A percentile compares a stretch with the other conserved stretches of the same genome.
These are phyloP conservation scores for Diaporthe citri DNA, from an alignment of 2,329 filamentous ascomycete species.

Conservation along the genomic window DNA sequence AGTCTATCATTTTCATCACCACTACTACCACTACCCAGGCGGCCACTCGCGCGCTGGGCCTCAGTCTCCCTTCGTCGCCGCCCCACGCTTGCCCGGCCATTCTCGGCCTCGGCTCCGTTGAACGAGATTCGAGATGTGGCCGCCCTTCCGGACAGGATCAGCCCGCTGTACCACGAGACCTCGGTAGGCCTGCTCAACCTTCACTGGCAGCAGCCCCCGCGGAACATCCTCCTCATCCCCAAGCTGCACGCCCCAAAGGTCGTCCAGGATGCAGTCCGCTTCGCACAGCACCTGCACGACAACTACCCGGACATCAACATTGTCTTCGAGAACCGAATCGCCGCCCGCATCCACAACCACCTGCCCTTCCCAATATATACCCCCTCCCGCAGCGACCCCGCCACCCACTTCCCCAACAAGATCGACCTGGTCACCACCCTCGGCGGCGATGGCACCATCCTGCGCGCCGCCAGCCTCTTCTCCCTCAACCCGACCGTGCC, in stretches of 20 bases:
- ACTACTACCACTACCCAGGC: not conserved
- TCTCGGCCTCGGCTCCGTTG: conserved; percentile 62
- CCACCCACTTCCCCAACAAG: conserved; percentile 75
- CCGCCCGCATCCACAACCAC: conserved; percentile 75
- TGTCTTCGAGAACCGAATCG: conserved; percentile 84
- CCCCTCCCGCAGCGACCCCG: conserved; percentile 58
- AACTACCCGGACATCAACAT: conserved; percentile 87
- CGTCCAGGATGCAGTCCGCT: conserved; percentile 64
- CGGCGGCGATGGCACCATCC: conserved; percentile 91
- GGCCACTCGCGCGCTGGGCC: conserved; percentile 30
- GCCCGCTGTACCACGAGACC: conserved; percentile 74
- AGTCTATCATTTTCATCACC: not conserved
- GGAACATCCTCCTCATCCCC: conserved; percentile 69
- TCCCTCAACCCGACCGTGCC: conserved; percentile 85
- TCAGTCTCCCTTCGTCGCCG: not conserved
- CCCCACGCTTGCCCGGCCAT: conserved; percentile 49
- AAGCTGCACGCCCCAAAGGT: conserved; percentile 70
- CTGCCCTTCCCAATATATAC: conserved; percentile 82
- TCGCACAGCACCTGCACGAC: conserved; percentile 78
- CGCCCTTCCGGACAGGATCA: conserved; percentile 65
- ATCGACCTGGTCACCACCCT: conserved; percentile 91
- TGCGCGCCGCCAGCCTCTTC: conserved; percentile 88
- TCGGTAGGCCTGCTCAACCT: conserved; percentile 66
- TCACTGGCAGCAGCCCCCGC: conserved; percentile 66
- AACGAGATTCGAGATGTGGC: conserved; percentile 64